Percentiles rank a stretch among this genome's conserved stretches.
These are phyloP conservation scores for Helotiales sp. DNA, from an alignment of 2,329 filamentous ascomycete species.

Conservation along the genomic window DNA sequence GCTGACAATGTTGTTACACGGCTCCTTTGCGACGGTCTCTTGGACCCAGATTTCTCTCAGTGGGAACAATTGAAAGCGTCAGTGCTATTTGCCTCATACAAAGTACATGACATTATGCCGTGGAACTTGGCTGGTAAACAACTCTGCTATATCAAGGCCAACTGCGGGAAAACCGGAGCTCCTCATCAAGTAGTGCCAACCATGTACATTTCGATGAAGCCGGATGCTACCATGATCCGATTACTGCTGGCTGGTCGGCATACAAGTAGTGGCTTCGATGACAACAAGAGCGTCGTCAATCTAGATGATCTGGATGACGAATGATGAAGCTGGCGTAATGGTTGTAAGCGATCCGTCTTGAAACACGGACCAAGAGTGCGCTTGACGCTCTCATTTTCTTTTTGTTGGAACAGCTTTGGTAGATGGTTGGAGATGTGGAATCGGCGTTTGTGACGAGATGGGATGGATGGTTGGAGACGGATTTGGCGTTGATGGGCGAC, in stretches of 20 bases:
- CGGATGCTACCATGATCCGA: not conserved
- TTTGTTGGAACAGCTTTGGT: no score
- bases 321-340: no score
- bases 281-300: not conserved
- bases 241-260: not conserved
- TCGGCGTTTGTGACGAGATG: not conserved
- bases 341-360: no score
- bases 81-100: constrained; percentile 29
- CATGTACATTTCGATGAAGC: not conserved
- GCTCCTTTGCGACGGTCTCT: constrained; percentile 15
- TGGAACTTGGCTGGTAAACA: constrained; percentile 36
- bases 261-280: not conserved
- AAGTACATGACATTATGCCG: constrained; percentile 28
- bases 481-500: not conserved
- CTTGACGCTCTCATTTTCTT: no score
- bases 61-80: constrained; percentile 50
- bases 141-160: constrained; percentile 29
- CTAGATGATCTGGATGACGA: not conserved
- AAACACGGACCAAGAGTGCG: no score
- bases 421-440: not conserved
- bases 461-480: not conserved
- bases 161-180: not conserved
- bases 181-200: not conserved
- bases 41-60: constrained; percentile 21
- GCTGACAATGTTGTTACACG: constrained; percentile 17